Base-by-base conservation (phyloP, 345 rosid genomes). In the Stellera chamaejasme region DNA sequence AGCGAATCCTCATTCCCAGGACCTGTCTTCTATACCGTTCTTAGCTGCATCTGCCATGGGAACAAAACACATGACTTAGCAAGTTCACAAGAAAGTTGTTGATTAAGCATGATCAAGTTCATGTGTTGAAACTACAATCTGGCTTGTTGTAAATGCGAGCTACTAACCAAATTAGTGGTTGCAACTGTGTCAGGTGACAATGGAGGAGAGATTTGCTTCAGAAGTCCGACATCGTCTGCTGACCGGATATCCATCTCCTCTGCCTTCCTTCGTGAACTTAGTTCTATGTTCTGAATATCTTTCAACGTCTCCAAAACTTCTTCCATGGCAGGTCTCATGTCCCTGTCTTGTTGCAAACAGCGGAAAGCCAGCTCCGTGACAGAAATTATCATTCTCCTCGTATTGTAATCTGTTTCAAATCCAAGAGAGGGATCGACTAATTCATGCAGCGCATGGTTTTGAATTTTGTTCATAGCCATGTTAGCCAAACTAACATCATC, bases 291-390 rank as follows among this genome's bases (percentile, higher is more conserved):
- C 68, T 80, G 68, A 16, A 86, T 79, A 28, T 54, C 82, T 61
- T 11, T 64, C 69, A 91, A 68, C 23, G 63, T 64, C 69, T 73
- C 70, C 43, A 79, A 10, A 5, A 80, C 86, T 77, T 85, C 96
- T 55, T 66, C 71, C 93, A 91, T 88, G 19, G 80, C 65, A 26
- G 96, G 98, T 75, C 98, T 73, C 63, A 75, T 60, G 3, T 88
- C 93, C 55, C 73, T 83, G 52, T 85, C 95, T 13, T 85, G 78
- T 63, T 91, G 96, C 64, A 91, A 54, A 63, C 98, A 91, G 41
- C 81, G 70, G 63, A 88, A 88, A 5, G 83, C 98, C 56, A 91
- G 60, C 54, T 77, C 96, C 1, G 92, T 83, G 0, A 88, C 80
- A 0, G 79, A 66, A 5, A 80, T 82, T 16, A 75, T 52, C 77